Conservation (phyloP, 139 green algal genomes). For the Chlamydomonas sphaeroides region DNA sequence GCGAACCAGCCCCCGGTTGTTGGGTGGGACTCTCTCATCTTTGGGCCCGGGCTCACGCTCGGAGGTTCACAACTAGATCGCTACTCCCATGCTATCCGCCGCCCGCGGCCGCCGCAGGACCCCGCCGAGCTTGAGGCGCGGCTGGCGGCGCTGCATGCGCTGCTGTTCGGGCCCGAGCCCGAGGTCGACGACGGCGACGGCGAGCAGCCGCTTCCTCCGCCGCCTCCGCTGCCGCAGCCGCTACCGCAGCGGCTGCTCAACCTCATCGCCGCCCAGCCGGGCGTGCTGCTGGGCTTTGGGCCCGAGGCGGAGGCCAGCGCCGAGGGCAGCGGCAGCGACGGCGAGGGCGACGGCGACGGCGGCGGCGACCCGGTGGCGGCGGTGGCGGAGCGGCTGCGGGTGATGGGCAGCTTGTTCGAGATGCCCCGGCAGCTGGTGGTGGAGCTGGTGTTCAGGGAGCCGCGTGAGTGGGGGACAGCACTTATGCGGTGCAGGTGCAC, state of each 20-base stretch:
- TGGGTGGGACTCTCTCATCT: no score
- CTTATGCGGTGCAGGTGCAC: no score
- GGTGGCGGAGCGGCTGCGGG: conserved; percentile 8
- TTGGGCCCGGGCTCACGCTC: no score
- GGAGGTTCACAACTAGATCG: no score
- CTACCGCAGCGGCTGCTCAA: not conserved
- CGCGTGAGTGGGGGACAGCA: no score
- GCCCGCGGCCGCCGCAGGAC: not conserved
- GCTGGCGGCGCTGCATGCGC: not conserved
- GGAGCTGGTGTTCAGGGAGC: conserved; percentile 38
- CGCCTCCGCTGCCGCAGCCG: not conserved
- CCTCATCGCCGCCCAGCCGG: conserved; percentile 2
- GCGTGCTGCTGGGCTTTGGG: not conserved
- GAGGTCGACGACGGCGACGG: not conserved
- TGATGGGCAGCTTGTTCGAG: conserved; percentile 37
- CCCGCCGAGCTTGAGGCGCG: not conserved
- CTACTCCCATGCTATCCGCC: no score
- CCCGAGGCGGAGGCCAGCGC: not conserved
- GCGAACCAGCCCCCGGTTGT: no score
- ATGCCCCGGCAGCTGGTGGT: conserved; percentile 10
- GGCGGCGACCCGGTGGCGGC: no score
- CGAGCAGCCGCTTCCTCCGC: no score
- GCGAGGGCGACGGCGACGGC: no score
- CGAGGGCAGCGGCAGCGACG: not conserved
- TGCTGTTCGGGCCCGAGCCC: not conserved